These are phyloP conservation scores for Gomphus sp. DNA, from an alignment of 1,284 basidiomycete genomes.

Conservation along the genomic window DNA sequence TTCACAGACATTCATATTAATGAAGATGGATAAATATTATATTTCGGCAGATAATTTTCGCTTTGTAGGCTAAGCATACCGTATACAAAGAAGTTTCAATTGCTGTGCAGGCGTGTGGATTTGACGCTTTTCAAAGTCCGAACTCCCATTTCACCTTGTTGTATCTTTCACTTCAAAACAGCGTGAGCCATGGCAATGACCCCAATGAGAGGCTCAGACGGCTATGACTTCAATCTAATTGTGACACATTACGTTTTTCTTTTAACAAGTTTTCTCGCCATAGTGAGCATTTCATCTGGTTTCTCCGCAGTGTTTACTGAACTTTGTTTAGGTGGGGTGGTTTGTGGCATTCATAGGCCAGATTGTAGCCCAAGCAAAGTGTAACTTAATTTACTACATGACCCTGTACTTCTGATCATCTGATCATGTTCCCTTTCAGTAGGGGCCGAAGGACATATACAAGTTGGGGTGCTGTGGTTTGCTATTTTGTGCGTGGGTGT, in stretches of 20 bases:
- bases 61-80: conserved; percentile 55
- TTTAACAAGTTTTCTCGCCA: conserved; percentile 73
- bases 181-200: conserved; percentile 4
- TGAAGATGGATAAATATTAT: conserved; percentile 73
- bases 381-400: conserved; percentile 26
- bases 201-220: conserved; percentile 23
- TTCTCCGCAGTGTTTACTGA: conserved; percentile 6
- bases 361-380: conserved; percentile 52
- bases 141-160: neutral
- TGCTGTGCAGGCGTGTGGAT: neutral
- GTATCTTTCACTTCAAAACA: neutral
- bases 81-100: neutral
- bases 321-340: conserved; percentile 63
- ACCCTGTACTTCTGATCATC: neutral
- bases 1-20: conserved; percentile 77
- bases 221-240: conserved; percentile 76
- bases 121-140: conserved; percentile 2
- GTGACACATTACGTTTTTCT: conserved; percentile 86
- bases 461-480: conserved; percentile 81
- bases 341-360: conserved; percentile 88
- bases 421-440: neutral
- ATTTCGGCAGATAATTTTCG: conserved; percentile 65
- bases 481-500: conserved; percentile 51
- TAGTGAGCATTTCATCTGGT: conserved; percentile 38
- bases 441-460: conserved; percentile 23